phyloP scores from a whole-genome alignment of 2,329 filamentous ascomycete species.

The Thielaviopsis populi region DNA sequence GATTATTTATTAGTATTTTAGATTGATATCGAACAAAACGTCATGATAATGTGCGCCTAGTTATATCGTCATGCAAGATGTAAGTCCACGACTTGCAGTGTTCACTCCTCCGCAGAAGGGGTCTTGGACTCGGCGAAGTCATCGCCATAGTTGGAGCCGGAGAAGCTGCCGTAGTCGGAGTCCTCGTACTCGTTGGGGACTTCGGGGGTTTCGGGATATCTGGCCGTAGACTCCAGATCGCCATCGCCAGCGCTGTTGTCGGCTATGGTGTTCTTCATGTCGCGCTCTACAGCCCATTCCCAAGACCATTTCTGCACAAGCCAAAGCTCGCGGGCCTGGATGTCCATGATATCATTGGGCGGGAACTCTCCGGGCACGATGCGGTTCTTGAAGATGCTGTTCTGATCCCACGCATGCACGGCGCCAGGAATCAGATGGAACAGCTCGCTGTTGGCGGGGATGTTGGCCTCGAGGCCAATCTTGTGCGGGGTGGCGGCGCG shows the following conservation, averaged over 20 bases:
- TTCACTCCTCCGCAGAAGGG: too few relatives aligned
- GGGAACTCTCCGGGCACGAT: constrained; percentile 40
- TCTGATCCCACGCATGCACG: constrained; percentile 72
- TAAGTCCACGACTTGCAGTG: too few relatives aligned
- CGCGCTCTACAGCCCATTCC: constrained; percentile 33
- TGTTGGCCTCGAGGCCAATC: constrained; percentile 39
- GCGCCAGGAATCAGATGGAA: constrained; percentile 59
- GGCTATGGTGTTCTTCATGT: background rate
- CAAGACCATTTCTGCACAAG: constrained; percentile 55
- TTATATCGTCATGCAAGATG: too few relatives aligned
- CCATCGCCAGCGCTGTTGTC: background rate
- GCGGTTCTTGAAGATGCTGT: constrained; percentile 49
- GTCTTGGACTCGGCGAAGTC: too few relatives aligned
- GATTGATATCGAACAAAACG: background rate
- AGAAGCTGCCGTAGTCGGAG: too few relatives aligned
- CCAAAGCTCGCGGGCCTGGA: constrained; percentile 41
- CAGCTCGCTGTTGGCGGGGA: constrained; percentile 49
- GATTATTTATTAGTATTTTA: background rate
- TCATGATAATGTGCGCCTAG: background rate
- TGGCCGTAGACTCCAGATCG: too few relatives aligned
- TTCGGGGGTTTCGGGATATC: too few relatives aligned
- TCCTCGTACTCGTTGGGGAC: too few relatives aligned
- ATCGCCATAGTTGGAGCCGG: too few relatives aligned
- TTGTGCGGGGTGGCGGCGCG: constrained; percentile 57
- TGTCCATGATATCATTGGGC: constrained; percentile 40